phyloP scores from a whole-genome alignment of 441 rosid species.

The Pelargonium australe region DNA sequence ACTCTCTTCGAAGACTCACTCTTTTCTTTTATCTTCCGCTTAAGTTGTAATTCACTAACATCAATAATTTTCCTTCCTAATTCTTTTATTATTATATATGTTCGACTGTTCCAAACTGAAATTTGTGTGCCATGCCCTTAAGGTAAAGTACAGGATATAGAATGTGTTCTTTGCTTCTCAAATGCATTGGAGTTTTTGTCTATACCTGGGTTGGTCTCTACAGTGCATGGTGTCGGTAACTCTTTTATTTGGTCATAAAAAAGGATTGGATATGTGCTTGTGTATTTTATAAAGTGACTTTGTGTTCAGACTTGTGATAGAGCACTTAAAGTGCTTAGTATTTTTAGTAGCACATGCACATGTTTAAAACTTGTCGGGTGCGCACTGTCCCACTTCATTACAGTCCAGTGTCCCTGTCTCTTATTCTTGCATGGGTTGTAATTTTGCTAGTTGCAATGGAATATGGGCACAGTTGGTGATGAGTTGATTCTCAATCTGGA shows the following conservation, averaged over 20 bases:
- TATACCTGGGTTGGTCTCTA: neutral
- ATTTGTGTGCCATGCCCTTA: neutral
- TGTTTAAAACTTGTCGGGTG: slow-evolving; percentile 17
- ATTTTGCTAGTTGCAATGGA: slow-evolving; percentile 12
- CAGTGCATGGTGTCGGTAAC: no score
- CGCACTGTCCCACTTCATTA: slow-evolving; percentile 18
- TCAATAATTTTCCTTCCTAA: no score
- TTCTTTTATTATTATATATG: no score
- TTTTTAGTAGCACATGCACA: slow-evolving; percentile 21
- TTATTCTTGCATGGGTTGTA: slow-evolving; percentile 1
- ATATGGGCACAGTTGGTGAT: neutral
- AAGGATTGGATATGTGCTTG: neutral
- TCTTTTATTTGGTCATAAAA: neutral
- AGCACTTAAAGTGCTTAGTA: slow-evolving; percentile 13
- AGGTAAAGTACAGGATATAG: neutral
- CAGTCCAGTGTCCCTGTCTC: slow-evolving; percentile 13
- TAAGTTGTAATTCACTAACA: no score
- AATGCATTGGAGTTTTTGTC: neutral
- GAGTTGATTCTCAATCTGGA: neutral
- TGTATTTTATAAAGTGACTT: neutral
- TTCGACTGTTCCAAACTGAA: neutral
- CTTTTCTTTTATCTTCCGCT: no score
- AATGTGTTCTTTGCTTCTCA: neutral
- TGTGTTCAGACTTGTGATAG: neutral
- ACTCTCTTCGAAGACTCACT: no score